A percentile compares a stretch with the other conserved stretches of the same genome.
phyloP scores from a whole-genome alignment of 805 yeast species.

The Pichia cabralensis region DNA sequence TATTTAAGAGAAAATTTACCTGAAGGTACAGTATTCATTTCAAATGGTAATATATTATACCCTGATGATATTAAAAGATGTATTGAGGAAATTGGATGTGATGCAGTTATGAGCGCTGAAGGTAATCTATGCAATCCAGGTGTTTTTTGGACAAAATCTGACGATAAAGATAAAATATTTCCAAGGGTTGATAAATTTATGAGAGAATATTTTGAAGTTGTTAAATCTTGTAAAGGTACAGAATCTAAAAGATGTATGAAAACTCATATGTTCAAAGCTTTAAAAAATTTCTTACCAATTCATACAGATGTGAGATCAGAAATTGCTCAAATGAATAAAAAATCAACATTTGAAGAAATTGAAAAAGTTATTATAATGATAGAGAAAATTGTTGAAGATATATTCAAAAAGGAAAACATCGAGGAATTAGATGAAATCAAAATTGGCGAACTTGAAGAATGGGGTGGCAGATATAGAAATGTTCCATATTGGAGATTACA shows the following conservation, averaged over 20 bases:
- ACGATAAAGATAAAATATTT: slow-evolving; percentile 54
- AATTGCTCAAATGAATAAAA: slow-evolving; percentile 44
- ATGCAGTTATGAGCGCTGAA: slow-evolving; percentile 97
- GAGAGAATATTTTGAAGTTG: slow-evolving; percentile 84
- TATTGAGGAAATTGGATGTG: slow-evolving; percentile 52
- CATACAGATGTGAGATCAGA: slow-evolving; percentile 72
- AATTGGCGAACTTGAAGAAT: slow-evolving; percentile 42
- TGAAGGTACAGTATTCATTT: slow-evolving; percentile 73
- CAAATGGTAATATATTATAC: slow-evolving; percentile 91
- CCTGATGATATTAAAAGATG: slow-evolving; percentile 76
- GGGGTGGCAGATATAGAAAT: slow-evolving; percentile 76
- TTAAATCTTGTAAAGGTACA: slow-evolving; percentile 45
- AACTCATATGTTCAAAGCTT: slow-evolving; percentile 80
- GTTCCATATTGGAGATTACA: slow-evolving; percentile 96
- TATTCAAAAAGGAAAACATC: slow-evolving; percentile 44
- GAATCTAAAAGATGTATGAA: slow-evolving; percentile 83
- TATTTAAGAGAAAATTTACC: slow-evolving; percentile 73
- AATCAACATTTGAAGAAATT: slow-evolving; percentile 35
- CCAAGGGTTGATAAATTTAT: slow-evolving; percentile 80
- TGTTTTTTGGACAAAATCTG: slow-evolving; percentile 51
- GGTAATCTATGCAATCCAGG: slow-evolving; percentile 93
- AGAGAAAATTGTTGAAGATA: slow-evolving; percentile 52
- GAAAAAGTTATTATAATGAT: slow-evolving; percentile 48
- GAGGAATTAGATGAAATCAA: slow-evolving; percentile 44
- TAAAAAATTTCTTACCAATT: slow-evolving; percentile 68